A percentile compares a stretch with the other conserved stretches of the same genome.
Evolutionary conservation across 1,284 basidiomycete genomes (phyloP).

Genomic region (Fomitopsis pinicola): DNA sequence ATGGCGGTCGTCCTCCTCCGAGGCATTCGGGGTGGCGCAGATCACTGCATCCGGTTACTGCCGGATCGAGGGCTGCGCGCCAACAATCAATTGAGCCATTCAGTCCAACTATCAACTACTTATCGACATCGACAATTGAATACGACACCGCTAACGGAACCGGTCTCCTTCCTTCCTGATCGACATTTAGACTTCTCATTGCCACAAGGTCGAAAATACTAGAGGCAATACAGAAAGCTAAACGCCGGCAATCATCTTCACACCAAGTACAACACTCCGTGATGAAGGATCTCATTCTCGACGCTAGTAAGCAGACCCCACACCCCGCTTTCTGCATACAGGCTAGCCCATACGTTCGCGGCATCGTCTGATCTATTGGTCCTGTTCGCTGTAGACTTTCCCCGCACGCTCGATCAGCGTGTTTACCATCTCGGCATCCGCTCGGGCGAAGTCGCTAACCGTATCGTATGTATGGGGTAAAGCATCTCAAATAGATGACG

Average conservation of each 20-base stretch:
- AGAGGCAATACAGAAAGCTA: not conserved
- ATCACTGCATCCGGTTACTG: not conserved
- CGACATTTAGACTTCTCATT: not conserved
- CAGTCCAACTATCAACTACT: not conserved
- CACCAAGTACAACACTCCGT: slow-evolving; percentile 1
- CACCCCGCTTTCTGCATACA: not conserved
- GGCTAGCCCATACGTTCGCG: not conserved
- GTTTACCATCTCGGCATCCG: slow-evolving; percentile 78
- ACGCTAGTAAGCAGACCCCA: slow-evolving; percentile 47
- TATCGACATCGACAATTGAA: slow-evolving; percentile 2
- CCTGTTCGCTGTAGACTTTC: slow-evolving; percentile 52
- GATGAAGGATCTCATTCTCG: slow-evolving; percentile 56
- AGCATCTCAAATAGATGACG: not conserved
- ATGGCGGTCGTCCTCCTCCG: not conserved
- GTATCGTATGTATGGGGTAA: slow-evolving; percentile 50
- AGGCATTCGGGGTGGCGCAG: not conserved
- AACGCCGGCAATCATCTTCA: not conserved
- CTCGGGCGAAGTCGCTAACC: slow-evolving; percentile 76
- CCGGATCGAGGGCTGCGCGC: not conserved
- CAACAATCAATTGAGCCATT: not conserved
- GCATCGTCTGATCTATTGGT: not conserved
- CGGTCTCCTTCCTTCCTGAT: not conserved
- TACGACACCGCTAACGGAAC: not conserved
- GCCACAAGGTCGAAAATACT: not conserved
- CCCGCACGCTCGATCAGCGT: slow-evolving; percentile 62